Evolutionary conservation across 257 asterid species (phyloP), one percentile per base, ranked within the genome.

Genomic region (Solanum sejunctum): DNA sequence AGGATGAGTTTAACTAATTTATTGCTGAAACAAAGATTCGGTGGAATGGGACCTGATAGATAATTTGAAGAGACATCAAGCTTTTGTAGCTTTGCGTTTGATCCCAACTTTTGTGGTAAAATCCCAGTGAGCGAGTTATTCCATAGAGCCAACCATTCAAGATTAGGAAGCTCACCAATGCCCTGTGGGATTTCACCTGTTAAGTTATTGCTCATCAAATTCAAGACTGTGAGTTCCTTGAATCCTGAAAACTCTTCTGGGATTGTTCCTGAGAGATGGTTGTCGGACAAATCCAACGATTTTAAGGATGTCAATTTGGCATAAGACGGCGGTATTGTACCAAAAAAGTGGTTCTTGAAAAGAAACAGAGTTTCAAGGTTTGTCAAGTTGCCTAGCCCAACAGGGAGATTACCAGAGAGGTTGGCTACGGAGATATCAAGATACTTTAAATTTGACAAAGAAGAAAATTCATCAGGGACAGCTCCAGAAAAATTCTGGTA

Each of bases 41-140:
- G 88, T 2, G 99, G 99, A 56, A 97, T 88, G 8, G 90, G 94
- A 77, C 99, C 98, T 8, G 97, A 70, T 12, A 97, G 88, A 0
- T 85, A 87, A 87, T 95, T 95, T 1, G 98, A 88, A 12, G 99
- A 97, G 49, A 95, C 98, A 23, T 97, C 99, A 5, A 97, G 91
- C 77, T 84, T 86, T 64, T 87, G 92, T 45, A 97, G 67, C 90
- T 79, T 90, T 3, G 93, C 88, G 82, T 93, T 97, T 21, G 94
- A 92, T 77, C 99, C 99, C 28, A 97, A 86, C 52, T 82, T 91
- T 12, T 89, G 92, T 0, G 98, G 98, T 15, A 97, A 83, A 81
- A 86, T 87, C 18, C 99, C 99, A 8, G 98, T 69, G 70, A 97
- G 89, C 4, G 97, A 94, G 83, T 97, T 97, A 85, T 97, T 95